Conservation (phyloP, 495 filamentous ascomycete species). For the Penicillium flavigenum region DNA sequence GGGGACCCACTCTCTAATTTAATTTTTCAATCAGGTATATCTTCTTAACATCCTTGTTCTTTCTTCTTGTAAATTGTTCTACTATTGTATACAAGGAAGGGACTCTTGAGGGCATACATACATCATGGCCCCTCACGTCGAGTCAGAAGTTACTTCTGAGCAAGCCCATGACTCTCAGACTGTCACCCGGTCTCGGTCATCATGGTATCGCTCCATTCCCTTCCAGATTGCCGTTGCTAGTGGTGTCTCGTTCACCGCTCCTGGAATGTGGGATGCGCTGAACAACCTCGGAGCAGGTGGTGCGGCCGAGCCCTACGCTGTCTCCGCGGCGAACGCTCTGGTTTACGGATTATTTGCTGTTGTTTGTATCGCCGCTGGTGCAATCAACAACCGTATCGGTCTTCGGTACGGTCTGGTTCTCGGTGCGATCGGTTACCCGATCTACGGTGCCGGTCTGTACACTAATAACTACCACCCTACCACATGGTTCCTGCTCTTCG, state of each 20-base stretch:
- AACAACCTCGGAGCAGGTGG: constrained; percentile 38
- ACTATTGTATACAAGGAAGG: neutral
- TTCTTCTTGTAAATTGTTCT: neutral
- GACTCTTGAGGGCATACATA: neutral
- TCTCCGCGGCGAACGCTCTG: constrained; percentile 34
- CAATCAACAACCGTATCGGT: constrained; percentile 53
- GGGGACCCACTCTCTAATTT: neutral
- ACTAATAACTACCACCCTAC: constrained; percentile 62
- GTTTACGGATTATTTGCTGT: constrained; percentile 36
- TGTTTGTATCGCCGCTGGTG: constrained; percentile 34
- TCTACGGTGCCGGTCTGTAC: constrained; percentile 57
- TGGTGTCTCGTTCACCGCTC: constrained; percentile 36
- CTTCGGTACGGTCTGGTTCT: constrained; percentile 59
- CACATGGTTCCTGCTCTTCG: constrained; percentile 62
- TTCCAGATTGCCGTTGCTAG: constrained; percentile 37
- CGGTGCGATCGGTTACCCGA: constrained; percentile 49
- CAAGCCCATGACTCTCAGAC: neutral
- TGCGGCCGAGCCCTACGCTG: constrained; percentile 35
- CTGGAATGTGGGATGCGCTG: constrained; percentile 40
- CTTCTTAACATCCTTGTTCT: neutral
- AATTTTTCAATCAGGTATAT: constrained; percentile 3
- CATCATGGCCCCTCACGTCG: neutral
- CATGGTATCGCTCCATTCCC: constrained; percentile 27
- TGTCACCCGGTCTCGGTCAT: constrained; percentile 2
- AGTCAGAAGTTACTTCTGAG: constrained; percentile 6